Conservation (phyloP, 2,329 filamentous ascomycete genomes). For the Hymenoscyphus fraxineus region DNA sequence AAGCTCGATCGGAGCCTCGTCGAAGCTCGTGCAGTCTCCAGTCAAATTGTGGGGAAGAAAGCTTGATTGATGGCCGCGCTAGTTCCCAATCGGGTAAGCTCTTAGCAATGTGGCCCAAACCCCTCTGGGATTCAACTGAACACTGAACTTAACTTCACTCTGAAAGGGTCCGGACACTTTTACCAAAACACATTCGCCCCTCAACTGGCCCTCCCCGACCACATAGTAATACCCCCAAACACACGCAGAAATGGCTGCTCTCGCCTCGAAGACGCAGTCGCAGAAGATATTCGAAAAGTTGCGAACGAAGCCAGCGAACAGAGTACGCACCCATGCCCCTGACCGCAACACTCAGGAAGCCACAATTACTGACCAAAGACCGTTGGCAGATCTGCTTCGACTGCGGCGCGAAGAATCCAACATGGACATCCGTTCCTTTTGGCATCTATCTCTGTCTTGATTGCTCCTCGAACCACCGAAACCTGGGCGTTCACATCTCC, state of each 20-base stretch:
- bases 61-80: too few species aligned
- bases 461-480: conserved; percentile 94
- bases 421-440: conserved; percentile 95
- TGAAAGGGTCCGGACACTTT: conserved; percentile 19
- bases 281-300: conserved; percentile 97
- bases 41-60: too few species aligned
- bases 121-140: neutral
- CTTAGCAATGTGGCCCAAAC: conserved; percentile 29
- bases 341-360: conserved; percentile 25
- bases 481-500: conserved; percentile 97
- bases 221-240: neutral
- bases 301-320: conserved; percentile 91
- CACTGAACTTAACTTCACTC: neutral
- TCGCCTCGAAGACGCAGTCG: conserved; percentile 90
- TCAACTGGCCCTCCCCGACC: neutral
- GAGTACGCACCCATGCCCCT: conserved; percentile 51
- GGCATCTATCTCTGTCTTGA: conserved; percentile 98
- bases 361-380: conserved; percentile 18
- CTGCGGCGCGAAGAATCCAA: conserved; percentile 95
- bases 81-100: too few species aligned
- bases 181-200: neutral
- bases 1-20: too few species aligned
- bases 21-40: too few species aligned
- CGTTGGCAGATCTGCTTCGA: conserved; percentile 84
- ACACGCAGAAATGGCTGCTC: conserved; percentile 50